Evolutionary conservation across 192 early-diverging fungal genomes (phyloP).

Genomic region (Coemansia sp.): DNA sequence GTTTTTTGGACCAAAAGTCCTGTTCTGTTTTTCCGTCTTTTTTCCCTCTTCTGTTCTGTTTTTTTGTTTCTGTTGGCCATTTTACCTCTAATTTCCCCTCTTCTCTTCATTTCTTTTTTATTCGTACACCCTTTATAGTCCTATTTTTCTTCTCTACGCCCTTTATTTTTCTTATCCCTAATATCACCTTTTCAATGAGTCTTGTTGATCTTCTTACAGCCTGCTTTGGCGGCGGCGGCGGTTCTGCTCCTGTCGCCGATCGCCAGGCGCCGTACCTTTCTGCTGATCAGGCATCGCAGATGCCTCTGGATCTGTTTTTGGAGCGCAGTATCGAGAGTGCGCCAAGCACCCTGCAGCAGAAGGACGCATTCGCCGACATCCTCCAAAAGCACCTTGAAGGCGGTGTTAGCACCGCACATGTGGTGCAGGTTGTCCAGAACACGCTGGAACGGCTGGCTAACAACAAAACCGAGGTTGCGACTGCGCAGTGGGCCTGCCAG

Average conservation of each 20-base stretch:
- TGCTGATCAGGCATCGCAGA: constrained; percentile 43
- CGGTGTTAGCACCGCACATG: constrained; percentile 17
- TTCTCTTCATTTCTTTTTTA: neutral
- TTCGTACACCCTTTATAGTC: neutral
- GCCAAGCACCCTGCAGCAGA: constrained; percentile 37
- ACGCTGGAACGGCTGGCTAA: constrained; percentile 33
- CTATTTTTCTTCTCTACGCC: neutral
- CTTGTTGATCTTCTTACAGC: constrained; percentile 28
- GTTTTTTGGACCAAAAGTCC: too few species aligned
- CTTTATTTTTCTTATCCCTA: neutral
- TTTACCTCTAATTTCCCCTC: neutral
- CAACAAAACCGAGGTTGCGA: constrained; percentile 33
- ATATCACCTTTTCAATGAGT: constrained; percentile 22
- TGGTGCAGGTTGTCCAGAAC: constrained; percentile 35
- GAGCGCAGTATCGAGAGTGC: constrained; percentile 50
- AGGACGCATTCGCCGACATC: constrained; percentile 39
- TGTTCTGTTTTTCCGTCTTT: too few species aligned
- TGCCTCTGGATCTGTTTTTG: constrained; percentile 51
- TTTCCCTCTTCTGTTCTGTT: too few species aligned
- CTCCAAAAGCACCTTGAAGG: constrained; percentile 38
- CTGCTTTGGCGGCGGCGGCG: constrained; percentile 30
- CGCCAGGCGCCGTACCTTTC: constrained; percentile 47
- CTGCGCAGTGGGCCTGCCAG: constrained; percentile 48
- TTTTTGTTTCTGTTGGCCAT: too few species aligned
- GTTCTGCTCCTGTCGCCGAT: neutral